Conservation (phyloP, 805 yeast genomes). For the Nakazawaea sp. region DNA sequence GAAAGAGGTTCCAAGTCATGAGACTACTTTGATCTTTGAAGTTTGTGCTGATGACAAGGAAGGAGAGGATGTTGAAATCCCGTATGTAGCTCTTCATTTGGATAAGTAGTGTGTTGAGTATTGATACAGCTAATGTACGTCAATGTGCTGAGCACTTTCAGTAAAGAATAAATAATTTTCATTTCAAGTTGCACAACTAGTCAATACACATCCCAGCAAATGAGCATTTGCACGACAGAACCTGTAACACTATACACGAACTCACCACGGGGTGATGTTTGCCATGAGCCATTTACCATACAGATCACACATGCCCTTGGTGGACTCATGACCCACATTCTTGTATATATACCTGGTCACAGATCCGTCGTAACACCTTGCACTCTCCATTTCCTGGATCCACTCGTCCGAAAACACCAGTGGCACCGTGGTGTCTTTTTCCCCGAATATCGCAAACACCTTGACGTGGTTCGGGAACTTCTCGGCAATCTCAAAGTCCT, state of each 20-base stretch:
- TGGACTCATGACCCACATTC: constrained; percentile 10
- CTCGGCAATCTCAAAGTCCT: constrained; percentile 12
- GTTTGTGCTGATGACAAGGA: constrained; percentile 86
- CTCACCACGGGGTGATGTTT: constrained; percentile 1
- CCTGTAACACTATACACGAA: too few relatives aligned
- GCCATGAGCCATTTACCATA: constrained; percentile 9
- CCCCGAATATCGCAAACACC: constrained; percentile 13
- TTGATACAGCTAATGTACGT: too few relatives aligned
- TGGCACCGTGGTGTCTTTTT: constrained; percentile 11
- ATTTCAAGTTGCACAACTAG: too few relatives aligned
- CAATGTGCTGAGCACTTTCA: too few relatives aligned
- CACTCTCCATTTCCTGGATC: constrained; percentile 7
- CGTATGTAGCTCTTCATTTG: constrained; percentile 66
- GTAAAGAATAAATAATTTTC: too few relatives aligned
- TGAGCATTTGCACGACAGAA: too few relatives aligned
- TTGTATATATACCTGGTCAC: constrained; percentile 2
- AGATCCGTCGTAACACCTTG: constrained; percentile 10
- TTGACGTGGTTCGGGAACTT: constrained; percentile 13
- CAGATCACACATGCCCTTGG: constrained; percentile 10
- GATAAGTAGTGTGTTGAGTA: constrained; percentile 10
- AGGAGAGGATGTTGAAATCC: constrained; percentile 96
- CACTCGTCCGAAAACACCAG: constrained; percentile 9
- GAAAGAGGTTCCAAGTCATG: constrained; percentile 69
- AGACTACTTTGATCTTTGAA: constrained; percentile 76
- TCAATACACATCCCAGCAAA: too few relatives aligned